Evolutionary conservation across 306 rosid species (phyloP), one percentile per base, ranked within the genome.

Genomic region (Cicer bijugum): DNA sequence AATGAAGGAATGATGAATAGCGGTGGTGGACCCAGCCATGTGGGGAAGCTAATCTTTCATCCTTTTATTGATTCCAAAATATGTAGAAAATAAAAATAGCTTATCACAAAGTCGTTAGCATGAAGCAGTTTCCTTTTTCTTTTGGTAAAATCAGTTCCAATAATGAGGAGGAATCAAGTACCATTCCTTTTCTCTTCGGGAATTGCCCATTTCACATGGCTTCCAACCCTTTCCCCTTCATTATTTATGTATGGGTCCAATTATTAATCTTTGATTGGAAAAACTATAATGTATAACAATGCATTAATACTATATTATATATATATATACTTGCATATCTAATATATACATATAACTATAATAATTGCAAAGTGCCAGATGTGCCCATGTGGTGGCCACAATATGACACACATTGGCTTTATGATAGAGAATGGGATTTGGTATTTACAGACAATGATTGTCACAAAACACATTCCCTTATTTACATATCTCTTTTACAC

Each of bases 191-290:
- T 71, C 74, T 56, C 78, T 86, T 58, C 1, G 67, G 57, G 83
- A 80, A 80, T 60, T 80, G 72, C 80, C 45, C 76, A 69, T 72
- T 80, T 84, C 97, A 91, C 94, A 81, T 88, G 97, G 78, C 86
- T 64, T 88, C 94, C 94, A 83, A 85, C 89, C 83, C 82, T 55
- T 78, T 40, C 71, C 12, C 16, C 60, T 20, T 77, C 75, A 75
- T 81, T 79, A 63, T 77, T 71, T 64, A 71, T 84, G 77, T 64
- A 71, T 84, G 77, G 58, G 57, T 69, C 81, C 77, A 84, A 91
- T 85, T 81, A 88, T 89, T 72, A 79, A 51, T 66, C 74, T 74
- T 61, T 81, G 74, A 75, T 82, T 75, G 84, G 53, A 44, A 77
- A 60, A 46, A 52, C 46, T 42, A 51, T 0, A 45, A 45, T 78